A percentile compares a stretch with the other conserved stretches of the same genome.
phyloP scores from a whole-genome alignment of 2,329 filamentous ascomycete species.

The Apiospora phragmitis region DNA sequence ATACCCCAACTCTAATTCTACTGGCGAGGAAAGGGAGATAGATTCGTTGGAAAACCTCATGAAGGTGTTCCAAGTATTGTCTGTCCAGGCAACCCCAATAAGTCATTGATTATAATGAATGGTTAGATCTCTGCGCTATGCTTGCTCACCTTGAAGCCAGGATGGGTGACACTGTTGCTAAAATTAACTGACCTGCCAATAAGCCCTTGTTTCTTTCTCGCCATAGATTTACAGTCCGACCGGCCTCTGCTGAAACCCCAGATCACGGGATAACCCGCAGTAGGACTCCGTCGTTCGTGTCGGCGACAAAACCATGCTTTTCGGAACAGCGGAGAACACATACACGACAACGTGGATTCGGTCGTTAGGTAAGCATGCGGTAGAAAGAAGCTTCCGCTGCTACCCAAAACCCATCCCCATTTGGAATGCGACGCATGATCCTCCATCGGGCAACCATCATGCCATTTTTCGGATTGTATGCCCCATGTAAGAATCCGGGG shows the following conservation, averaged over 20 bases:
- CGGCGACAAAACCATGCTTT: not conserved
- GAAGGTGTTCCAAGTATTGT: no score
- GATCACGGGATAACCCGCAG: not conserved
- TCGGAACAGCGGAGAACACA: not conserved
- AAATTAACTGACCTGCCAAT: not conserved
- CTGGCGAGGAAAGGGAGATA: no score
- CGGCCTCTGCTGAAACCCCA: no score
- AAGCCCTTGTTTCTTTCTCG: not conserved
- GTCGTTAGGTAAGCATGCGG: not conserved
- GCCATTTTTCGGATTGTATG: not conserved
- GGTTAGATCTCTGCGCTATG: no score
- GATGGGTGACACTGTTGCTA: no score
- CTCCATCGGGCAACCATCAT: not conserved
- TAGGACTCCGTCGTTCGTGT: not conserved
- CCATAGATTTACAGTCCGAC: no score
- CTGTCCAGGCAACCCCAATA: no score
- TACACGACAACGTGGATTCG: not conserved
- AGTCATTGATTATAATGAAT: no score
- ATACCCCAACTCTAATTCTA: not conserved
- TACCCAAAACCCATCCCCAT: not conserved
- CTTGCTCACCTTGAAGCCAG: no score
- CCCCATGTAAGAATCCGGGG: not conserved
- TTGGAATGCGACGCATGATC: not conserved
- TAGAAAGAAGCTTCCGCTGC: not conserved
- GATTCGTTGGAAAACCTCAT: not conserved